Percentiles rank a stretch among this genome's conserved stretches.
phyloP scores from a whole-genome alignment of 2,329 filamentous ascomycete species.

The Xylaria sp. region DNA sequence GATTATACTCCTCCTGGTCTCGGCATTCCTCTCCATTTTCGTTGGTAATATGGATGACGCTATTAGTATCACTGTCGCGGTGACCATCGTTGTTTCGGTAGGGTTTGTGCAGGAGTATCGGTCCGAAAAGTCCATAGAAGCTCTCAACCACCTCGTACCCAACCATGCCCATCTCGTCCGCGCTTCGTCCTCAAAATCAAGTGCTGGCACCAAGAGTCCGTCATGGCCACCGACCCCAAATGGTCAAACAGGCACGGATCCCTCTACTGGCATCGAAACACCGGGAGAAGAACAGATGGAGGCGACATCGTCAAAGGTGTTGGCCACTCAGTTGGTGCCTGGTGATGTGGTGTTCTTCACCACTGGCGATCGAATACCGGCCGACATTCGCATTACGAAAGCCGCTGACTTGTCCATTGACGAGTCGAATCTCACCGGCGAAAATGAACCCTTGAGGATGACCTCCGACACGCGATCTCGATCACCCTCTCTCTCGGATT shows the following conservation, averaged over 20 bases:
- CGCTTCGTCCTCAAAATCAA: slow-evolving; percentile 38
- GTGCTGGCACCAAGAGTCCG: slow-evolving; percentile 34
- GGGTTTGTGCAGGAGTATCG: slow-evolving; percentile 97
- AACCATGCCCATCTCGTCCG: slow-evolving; percentile 95
- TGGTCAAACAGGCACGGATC: slow-evolving; percentile 44
- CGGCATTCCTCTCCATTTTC: slow-evolving; percentile 79
- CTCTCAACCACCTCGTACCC: slow-evolving; percentile 85
- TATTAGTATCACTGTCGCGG: slow-evolving; percentile 88
- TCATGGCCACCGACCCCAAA: slow-evolving; percentile 46
- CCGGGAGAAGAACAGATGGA: slow-evolving; percentile 61
- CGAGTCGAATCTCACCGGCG: slow-evolving; percentile 92
- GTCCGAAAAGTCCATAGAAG: slow-evolving; percentile 95
- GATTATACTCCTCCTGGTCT: slow-evolving; percentile 85
- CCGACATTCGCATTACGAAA: slow-evolving; percentile 89
- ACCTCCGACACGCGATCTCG: slow-evolving; percentile 53
- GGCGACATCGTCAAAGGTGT: slow-evolving; percentile 74
- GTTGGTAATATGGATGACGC: slow-evolving; percentile 94
- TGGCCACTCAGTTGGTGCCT: slow-evolving; percentile 80
- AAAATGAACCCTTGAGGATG: slow-evolving; percentile 88
- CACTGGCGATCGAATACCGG: slow-evolving; percentile 92
- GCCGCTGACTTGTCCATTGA: slow-evolving; percentile 89
- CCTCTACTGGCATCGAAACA: slow-evolving; percentile 49
- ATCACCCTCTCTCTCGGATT: slow-evolving; percentile 25
- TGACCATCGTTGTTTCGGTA: slow-evolving; percentile 93
- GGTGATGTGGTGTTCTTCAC: slow-evolving; percentile 92